These are phyloP conservation scores for Phytophthora melonis DNA, from an alignment of 352 stramenopile genomes.

Conservation along the genomic window DNA sequence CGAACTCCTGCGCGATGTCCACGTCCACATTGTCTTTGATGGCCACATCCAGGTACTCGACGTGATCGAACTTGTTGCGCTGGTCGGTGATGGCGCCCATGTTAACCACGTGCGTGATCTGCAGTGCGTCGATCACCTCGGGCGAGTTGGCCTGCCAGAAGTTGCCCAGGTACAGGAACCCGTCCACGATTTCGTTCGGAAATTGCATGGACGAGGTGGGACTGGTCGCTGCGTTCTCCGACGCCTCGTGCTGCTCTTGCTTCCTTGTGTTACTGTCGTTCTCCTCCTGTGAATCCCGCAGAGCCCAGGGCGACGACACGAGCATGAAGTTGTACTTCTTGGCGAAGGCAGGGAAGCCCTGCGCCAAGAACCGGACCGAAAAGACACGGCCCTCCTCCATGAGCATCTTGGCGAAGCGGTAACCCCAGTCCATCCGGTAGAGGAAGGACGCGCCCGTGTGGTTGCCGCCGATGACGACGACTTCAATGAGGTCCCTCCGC, in stretches of 20 bases:
- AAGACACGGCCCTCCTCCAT: constrained; percentile 73
- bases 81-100: constrained; percentile 71
- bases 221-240: constrained; percentile 12
- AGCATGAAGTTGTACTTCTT: constrained; percentile 81
- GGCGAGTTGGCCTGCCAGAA: constrained; percentile 84
- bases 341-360: constrained; percentile 70
- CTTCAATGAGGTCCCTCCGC: constrained; percentile 71
- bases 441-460: constrained; percentile 57
- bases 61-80: constrained; percentile 58
- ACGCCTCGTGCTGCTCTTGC: constrained; percentile 5
- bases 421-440: constrained; percentile 74
- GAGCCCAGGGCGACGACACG: constrained; percentile 29
- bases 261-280: neutral
- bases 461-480: constrained; percentile 74
- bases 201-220: constrained; percentile 49
- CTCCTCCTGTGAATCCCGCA: constrained; percentile 4
- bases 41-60: constrained; percentile 73
- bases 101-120: constrained; percentile 83
- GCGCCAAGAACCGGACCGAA: constrained; percentile 74
- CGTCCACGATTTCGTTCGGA: constrained; percentile 81
- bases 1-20: constrained; percentile 68
- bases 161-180: constrained; percentile 80
- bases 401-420: constrained; percentile 72
- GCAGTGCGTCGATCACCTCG: constrained; percentile 56
- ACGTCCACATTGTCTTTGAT: constrained; percentile 70